Evolutionary conservation across 1,139 yeast genomes (phyloP), one percentile per base, ranked within the genome.

Genomic region (Debaryomyces nepalensis): DNA sequence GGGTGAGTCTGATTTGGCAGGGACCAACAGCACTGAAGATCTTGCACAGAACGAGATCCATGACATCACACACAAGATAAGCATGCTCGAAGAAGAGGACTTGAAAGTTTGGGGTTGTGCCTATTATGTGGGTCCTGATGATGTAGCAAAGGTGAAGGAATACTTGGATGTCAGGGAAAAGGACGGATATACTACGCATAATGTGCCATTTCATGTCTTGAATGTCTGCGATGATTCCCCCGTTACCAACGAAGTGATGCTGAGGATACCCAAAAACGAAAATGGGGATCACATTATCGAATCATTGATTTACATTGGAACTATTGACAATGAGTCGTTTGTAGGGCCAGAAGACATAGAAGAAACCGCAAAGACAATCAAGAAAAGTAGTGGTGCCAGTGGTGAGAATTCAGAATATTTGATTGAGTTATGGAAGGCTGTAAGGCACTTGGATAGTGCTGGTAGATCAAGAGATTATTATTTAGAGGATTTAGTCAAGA

Each of bases 161-260:
- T 85, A 89, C 52, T 70, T 91, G 34, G 95, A 90, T 55, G 72
- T 81, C 12, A 70, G 98, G 40, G 98, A 91, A 55, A 89, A 90
- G 59, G 90, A 89, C 56, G 98, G 98, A 0, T 91, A 91, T 61
- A 73, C 89, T 0, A 69, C 81, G 2, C 88, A 86, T 51, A 64
- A 70, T n/a, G 84, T 90, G 1, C 81, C 82, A 2, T 89, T 89
- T 57, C 75, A 76, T 47, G 68, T 84, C 26, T 53, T 61, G 9
- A 63, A 69, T n/a, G 57, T 61, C 2, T 58, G 61, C 2, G 61
- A 47, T 6, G 47, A 54, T n/a, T 54, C 51, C 4, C 54, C 51
- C 2, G 46, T 45, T 3, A 33, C 39, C 11, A 19, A 39, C 26
- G 26, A 44, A 4, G 51, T 57, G 1, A 41, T 59, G 26, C 14